Base-by-base conservation (phyloP, 768 basidiomycete species). In the Steccherinum ochraceum region DNA sequence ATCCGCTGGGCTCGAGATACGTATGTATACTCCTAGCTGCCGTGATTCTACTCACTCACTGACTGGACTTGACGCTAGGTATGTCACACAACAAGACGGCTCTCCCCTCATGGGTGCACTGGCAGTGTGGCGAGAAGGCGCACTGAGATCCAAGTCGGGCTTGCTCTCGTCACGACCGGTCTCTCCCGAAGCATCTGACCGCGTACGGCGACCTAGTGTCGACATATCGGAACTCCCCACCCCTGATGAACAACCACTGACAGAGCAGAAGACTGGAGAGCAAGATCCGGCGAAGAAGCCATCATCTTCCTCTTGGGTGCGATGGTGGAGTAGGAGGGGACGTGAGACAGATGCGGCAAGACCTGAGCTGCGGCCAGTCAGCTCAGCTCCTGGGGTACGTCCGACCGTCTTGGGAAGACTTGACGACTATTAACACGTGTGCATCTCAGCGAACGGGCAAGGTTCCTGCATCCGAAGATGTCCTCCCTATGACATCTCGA, bases 91-190 rank as follows among this genome's bases (percentile, higher is more conserved):
- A 54, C 69, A 72, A 39, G 88, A 89, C 58, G 80, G 76, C 2
- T 86, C 87, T 0, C 83, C 85, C 0, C 73, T 94, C 23, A 80
- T 93, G 72, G 77, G 80, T 27, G 83, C 88, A 0, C 76, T 97
- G 3, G 72, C 73, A 5, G 60, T 79, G 18, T 95, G 91, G 78
- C 83, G 93, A 46, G 64, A 72, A 21, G 67, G 71, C 3, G 61
- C 70, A 1, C 51, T 69, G 3, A 59, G 54, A 19, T 63, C 65
- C 19, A 55, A 60, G 30, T 53, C 48, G 5, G 53, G 27, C 46
- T 19, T 43, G 41, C 41, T 61, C 2, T 52, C 61, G 12, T 67
- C 69, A 2, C 67, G 69, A 12, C 68, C 72, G 2, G 59, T 59
- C 5, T 75, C 71, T 1, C 72, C 72, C 25, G 48, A 56, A 19